Base-by-base conservation (phyloP, 2,329 filamentous ascomycete genomes). In the Helotiales sp. region DNA sequence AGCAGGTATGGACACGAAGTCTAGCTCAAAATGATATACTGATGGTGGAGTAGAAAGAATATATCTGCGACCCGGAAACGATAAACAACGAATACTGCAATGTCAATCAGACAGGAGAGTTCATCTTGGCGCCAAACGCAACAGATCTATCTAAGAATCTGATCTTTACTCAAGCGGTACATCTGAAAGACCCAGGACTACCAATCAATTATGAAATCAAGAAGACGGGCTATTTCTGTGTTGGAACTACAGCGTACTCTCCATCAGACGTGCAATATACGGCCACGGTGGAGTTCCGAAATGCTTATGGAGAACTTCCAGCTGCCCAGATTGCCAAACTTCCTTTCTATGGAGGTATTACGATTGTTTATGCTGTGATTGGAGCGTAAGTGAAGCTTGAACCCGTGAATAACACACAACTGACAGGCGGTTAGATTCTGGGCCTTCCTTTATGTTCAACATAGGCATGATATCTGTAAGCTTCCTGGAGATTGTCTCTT, bases 281-380 rank as follows among this genome's bases (percentile, higher is more conserved):
- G 47, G 93, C 89, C 7, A 83, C 95, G 13, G 88, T 95, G 42
- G 93, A 95, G 69, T 99, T 98, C 74, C 87, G 93, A 61, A 98
- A 99, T 74, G 90, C 95, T 2, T 99, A 96, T 71, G 95, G 95
- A 71, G 93, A 99, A 78, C 86, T 99, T 55, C 90, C 93, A 5
- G 95, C 92, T 7, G 92, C 92, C 1, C 93, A 99, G 73, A 97
- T 99, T 64, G 89, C 96, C 19, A 99, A 99, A 74, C 80, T 99
- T 58, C 93, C 95, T 2, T 99, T 99, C 73, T 99, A 99, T 70
- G 95, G 93, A 47, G 93, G 89, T 57, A 86, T 98, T 66, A 93
- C 93, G 0, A 93, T 99, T 62, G 85, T 96, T 30, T 99, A 99
- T 74, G 92, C 92, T 50, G 82, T 98, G 19, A 84, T 98, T 65